Conservation (phyloP, 176 grass and related monocot genomes). For the Musa itinerans region DNA sequence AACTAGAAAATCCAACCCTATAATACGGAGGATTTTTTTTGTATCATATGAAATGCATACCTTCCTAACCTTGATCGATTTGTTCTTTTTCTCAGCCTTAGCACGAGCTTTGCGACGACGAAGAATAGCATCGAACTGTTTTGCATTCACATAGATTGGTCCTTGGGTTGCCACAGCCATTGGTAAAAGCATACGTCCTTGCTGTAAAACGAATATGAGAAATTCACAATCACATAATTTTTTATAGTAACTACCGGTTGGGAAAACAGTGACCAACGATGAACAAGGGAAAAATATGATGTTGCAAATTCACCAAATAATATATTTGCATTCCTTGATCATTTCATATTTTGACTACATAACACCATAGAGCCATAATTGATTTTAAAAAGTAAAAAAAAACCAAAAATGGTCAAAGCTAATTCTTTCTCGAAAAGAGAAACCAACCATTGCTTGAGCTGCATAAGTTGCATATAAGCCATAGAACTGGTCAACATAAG, state of each 20-base stretch:
- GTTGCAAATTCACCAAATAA: not conserved
- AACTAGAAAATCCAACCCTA: no score
- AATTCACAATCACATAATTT: not conserved
- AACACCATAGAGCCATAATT: not conserved
- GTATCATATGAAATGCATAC: not conserved
- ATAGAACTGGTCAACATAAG: slow-evolving; percentile 9
- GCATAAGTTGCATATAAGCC: slow-evolving; percentile 8
- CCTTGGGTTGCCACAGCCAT: not conserved
- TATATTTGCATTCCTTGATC: not conserved
- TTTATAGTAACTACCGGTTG: no score
- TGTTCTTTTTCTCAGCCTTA: slow-evolving; percentile 6
- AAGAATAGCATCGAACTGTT: slow-evolving; percentile 7
- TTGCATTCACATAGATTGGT: not conserved
- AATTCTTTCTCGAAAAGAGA: not conserved
- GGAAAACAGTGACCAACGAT: no score
- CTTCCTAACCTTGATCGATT: not conserved
- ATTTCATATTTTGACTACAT: not conserved
- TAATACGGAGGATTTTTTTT: slow-evolving; percentile 5
- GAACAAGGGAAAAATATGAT: not conserved
- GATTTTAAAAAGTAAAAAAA: not conserved
- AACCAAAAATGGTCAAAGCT: not conserved
- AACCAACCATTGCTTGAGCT: slow-evolving; percentile 11
- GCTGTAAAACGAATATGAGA: not conserved
- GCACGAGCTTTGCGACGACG: slow-evolving; percentile 5
- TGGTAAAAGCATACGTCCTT: not conserved